phyloP scores from a whole-genome alignment of 1,284 basidiomycete genomes.

The Stereum hirsutum region DNA sequence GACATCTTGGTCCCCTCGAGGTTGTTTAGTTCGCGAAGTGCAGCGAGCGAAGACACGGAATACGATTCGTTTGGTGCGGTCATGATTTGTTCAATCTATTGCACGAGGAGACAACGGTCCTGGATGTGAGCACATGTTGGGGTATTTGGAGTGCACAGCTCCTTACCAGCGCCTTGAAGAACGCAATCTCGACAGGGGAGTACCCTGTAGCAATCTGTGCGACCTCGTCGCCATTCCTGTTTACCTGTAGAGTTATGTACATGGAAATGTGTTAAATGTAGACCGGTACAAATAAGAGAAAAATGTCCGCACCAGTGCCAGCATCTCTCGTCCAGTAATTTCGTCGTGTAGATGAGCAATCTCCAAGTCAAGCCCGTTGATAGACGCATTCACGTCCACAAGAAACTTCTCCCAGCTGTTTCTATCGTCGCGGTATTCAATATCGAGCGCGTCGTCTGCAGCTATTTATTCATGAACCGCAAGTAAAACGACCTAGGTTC shows the following conservation, averaged over 20 bases:
- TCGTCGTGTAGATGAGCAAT: conserved; percentile 60
- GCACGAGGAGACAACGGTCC: neutral
- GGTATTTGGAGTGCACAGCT: too few species aligned
- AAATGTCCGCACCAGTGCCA: conserved; percentile 44
- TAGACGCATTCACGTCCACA: conserved; percentile 41
- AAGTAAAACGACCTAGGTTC: too few species aligned
- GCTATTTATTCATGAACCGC: conserved; percentile 23
- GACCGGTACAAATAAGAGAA: conserved; percentile 2
- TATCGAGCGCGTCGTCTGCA: conserved; percentile 37
- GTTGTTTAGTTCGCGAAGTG: conserved; percentile 57
- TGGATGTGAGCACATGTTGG: too few species aligned
- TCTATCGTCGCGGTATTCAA: conserved; percentile 32
- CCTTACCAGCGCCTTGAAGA: conserved; percentile 73
- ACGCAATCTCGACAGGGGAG: conserved; percentile 64
- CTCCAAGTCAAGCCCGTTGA: conserved; percentile 65
- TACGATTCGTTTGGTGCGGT: conserved; percentile 65
- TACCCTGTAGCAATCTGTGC: conserved; percentile 82
- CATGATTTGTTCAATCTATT: conserved; percentile 82
- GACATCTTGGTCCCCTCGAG: conserved; percentile 64
- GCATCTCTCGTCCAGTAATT: conserved; percentile 49
- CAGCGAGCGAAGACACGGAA: conserved; percentile 68
- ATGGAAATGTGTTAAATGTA: neutral
- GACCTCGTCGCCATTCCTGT: conserved; percentile 66
- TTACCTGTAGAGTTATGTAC: conserved; percentile 40
- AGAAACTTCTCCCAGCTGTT: conserved; percentile 55